Evolutionary conservation across 2,329 filamentous ascomycete genomes (phyloP).

Genomic region (Didymella lethalis): DNA sequence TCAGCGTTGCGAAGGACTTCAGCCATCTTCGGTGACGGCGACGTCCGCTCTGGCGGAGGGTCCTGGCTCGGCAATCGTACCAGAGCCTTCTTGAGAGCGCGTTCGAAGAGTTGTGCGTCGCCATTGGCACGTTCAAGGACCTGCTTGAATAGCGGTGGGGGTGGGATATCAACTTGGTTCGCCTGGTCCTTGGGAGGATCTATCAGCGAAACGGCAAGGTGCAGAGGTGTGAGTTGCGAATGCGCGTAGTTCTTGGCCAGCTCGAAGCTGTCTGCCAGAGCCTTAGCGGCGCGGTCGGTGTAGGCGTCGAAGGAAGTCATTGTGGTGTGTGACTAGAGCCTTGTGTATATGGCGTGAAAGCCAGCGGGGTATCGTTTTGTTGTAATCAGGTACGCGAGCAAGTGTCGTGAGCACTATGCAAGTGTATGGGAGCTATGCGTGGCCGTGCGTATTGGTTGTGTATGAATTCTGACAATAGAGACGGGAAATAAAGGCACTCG

Average conservation of each 20-base stretch:
- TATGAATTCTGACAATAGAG: constrained; percentile 24
- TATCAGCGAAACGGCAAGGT: constrained; percentile 84
- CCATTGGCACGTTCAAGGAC: constrained; percentile 93
- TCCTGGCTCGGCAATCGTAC: constrained; percentile 94
- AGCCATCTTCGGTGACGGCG: constrained; percentile 81
- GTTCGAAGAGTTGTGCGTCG: constrained; percentile 86
- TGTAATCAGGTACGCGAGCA: constrained; percentile 19
- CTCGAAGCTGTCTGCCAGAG: constrained; percentile 85
- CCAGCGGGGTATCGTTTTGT: constrained; percentile 20
- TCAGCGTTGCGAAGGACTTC: constrained; percentile 83
- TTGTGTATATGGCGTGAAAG: constrained; percentile 31
- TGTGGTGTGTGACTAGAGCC: constrained; percentile 43
- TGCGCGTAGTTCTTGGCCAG: constrained; percentile 91
- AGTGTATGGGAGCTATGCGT: constrained; percentile 1
- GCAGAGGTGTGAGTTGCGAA: constrained; percentile 87
- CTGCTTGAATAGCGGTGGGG: constrained; percentile 86
- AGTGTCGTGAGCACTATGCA: constrained; percentile 12
- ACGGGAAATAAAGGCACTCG: constrained; percentile 12
- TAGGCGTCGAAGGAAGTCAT: constrained; percentile 88
- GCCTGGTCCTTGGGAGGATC: constrained; percentile 79
- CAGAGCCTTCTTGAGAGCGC: constrained; percentile 87
- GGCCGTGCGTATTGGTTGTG: constrained; percentile 21
- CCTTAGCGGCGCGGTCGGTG: constrained; percentile 90
- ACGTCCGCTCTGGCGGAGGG: constrained; percentile 87
- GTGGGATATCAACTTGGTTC: constrained; percentile 66